phyloP scores from a whole-genome alignment of 106 monocot genomes.

The Posidonia australis region DNA sequence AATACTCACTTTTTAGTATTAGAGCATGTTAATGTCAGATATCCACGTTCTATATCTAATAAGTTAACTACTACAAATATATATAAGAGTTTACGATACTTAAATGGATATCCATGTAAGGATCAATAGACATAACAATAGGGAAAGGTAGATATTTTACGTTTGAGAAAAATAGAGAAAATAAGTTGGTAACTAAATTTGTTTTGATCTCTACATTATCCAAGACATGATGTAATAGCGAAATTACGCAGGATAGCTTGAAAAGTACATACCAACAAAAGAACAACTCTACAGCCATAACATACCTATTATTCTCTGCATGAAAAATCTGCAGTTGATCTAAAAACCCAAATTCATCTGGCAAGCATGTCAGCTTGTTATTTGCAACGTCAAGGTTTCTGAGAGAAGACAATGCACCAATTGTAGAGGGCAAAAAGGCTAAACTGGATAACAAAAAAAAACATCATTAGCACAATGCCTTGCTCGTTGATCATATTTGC shows the following conservation, averaged over 20 bases:
- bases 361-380: conserved; percentile 65
- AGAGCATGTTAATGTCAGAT: too few relatives aligned
- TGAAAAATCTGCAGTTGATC: conserved; percentile 65
- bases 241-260: too few relatives aligned
- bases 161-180: background rate
- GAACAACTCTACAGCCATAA: background rate
- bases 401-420: conserved; percentile 57
- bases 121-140: too few relatives aligned
- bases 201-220: background rate
- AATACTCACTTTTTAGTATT: too few relatives aligned
- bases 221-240: background rate
- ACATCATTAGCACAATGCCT: too few relatives aligned
- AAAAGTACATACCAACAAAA: background rate
- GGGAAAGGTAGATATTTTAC: background rate
- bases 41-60: too few relatives aligned
- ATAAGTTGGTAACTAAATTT: background rate
- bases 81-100: too few relatives aligned
- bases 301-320: conserved; percentile 57
- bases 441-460: conserved; percentile 36
- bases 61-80: too few relatives aligned
- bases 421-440: conserved; percentile 46
- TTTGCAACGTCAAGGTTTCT: conserved; percentile 56
- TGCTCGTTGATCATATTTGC: too few relatives aligned
- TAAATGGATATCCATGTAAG: too few relatives aligned
- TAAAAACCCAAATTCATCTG: conserved; percentile 56